A percentile compares a stretch with the other conserved stretches of the same genome.
Evolutionary conservation across 768 basidiomycete species (phyloP).

Genomic region (Macrocybe gigantea): DNA sequence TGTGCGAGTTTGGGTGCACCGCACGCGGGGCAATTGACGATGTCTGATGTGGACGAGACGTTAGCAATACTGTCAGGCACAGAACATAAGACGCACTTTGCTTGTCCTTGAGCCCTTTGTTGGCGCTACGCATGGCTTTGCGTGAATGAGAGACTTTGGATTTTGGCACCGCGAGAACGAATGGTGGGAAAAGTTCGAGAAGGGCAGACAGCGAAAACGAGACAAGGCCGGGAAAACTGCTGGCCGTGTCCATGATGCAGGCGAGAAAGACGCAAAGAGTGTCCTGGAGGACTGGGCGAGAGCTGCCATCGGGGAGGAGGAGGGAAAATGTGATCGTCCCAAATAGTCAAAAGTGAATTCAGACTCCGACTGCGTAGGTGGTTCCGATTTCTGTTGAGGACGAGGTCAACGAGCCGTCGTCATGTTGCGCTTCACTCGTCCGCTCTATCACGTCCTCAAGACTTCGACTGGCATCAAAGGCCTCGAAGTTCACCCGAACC

Average conservation of each 20-base stretch:
- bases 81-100: conserved; percentile 51
- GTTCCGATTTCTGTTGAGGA: conserved; percentile 8
- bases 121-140: conserved; percentile 91
- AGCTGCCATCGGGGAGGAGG: conserved; percentile 26
- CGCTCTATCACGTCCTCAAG: conserved; percentile 64
- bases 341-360: conserved; percentile 21
- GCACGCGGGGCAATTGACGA: conserved; percentile 88
- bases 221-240: no score
- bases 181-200: conserved; percentile 77
- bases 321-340: conserved; percentile 7
- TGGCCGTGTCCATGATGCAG: conserved; percentile 31
- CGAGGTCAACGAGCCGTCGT: not conserved
- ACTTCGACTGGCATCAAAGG: conserved; percentile 84
- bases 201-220: conserved; percentile 29
- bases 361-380: conserved; percentile 29
- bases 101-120: conserved; percentile 94
- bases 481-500: conserved; percentile 76
- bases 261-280: conserved; percentile 12
- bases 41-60: conserved; percentile 43
- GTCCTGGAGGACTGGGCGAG: conserved; percentile 15
- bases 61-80: not conserved
- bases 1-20: conserved; percentile 86
- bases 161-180: conserved; percentile 91
- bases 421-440: conserved; percentile 77
- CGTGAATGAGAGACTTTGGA: conserved; percentile 89